Base-by-base conservation (phyloP, 495 filamentous ascomycete genomes). In the Amniculicola lignicola region DNA sequence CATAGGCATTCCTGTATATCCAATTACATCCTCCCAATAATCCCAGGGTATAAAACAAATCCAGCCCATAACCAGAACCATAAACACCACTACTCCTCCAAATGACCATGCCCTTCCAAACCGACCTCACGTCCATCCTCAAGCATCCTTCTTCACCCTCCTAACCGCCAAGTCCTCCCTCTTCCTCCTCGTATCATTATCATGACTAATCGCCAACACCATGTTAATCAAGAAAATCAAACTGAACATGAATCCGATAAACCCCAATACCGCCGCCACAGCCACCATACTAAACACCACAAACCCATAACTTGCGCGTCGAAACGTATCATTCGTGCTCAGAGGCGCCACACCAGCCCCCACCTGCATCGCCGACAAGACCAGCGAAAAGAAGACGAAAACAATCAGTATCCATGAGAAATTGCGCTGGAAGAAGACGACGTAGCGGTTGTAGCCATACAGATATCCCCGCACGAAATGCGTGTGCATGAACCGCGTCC, bases 341-440 rank as follows among this genome's bases (percentile, higher is more conserved):
- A 83, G 66, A 2, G 46, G 48, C 1, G 69, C 66, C 0, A 77
- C 77, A 5, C 70, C 73, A 0, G 81, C 67, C 0, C 80, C 82
- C 35, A 83, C 80, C 58, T 83, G 81, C 74, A 85, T 78, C 23
- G 79, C 81, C 0, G 75, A 73, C 46, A 83, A 66, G 4, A 80
- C 75, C 7, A 82, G 62, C n/a, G 70, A 75, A 18, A 83, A 64
- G 52, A 79, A 84, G 7, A 75, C 72, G 6, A 76, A 70, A 1
- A 68, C 65, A 4, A 72, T 63, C 0, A 74, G 65, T 0, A 83
- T 37, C 59, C 71, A 69, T 1, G 70, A 67, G 24, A 81, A 71
- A 47, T 81, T 78, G 9, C 77, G 70, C 7, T 63, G 63, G 39
- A 81, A 69, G 57, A 61, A 65, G 25, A 58, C 57, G 10, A 57